These are phyloP conservation scores for Coemansia sp. DNA, from an alignment of 192 early-diverging fungal species.

Conservation along the genomic window DNA sequence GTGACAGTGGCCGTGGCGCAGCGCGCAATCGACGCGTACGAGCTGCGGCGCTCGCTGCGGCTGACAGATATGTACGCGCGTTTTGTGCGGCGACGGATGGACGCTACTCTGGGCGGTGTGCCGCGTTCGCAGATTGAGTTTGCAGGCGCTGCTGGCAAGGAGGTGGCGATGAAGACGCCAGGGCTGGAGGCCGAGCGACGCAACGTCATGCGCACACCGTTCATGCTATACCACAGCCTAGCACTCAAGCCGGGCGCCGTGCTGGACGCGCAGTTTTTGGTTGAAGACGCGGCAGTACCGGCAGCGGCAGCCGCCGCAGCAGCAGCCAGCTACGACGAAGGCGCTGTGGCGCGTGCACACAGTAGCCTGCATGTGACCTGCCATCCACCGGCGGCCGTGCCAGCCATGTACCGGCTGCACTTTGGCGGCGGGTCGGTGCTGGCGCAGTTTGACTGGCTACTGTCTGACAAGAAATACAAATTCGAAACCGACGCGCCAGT, in stretches of 20 bases:
- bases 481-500: constrained; percentile 17
- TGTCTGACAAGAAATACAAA: constrained; percentile 1
- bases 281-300: background rate
- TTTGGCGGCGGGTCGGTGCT: constrained; percentile 12
- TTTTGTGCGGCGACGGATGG: constrained; percentile 6
- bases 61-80: constrained; percentile 24
- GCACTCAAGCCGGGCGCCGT: constrained; percentile 9
- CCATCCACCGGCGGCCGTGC: constrained; percentile 13
- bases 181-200: constrained; percentile 5
- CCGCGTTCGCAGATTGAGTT: background rate
- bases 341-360: too few species aligned
- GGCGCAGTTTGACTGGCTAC: constrained; percentile 32
- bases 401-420: constrained; percentile 20
- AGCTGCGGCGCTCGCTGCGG: constrained; percentile 7
- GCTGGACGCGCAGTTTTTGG: constrained; percentile 22
- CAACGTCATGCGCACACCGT: constrained; percentile 11
- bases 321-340: background rate
- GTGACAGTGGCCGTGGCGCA: background rate
- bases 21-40: constrained; percentile 9
- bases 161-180: constrained; percentile 8
- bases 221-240: constrained; percentile 21
- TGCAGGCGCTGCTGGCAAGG: background rate
- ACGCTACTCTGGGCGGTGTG: background rate
- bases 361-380: constrained; percentile 1
- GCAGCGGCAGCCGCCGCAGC: background rate